Evolutionary conservation across 768 basidiomycete genomes (phyloP), one percentile per base, ranked within the genome.

Genomic region (Amanita brunnescens): DNA sequence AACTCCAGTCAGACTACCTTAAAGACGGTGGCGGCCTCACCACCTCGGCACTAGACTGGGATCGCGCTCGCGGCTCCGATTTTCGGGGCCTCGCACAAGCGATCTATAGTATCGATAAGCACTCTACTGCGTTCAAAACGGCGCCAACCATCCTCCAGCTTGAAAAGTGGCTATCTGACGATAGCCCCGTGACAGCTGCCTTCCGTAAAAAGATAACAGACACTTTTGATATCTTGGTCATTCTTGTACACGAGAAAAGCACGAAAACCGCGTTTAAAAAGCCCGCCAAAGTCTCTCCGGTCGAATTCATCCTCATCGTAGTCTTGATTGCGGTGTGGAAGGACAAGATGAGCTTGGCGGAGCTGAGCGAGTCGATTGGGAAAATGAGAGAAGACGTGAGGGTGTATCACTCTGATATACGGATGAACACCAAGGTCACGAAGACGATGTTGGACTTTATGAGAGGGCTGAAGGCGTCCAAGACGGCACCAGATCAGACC

Each of bases 241-340:
- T 60, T 1, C 67, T 88, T 42, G 74, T 74, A 1, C 53, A 59
- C 5, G 68, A 77, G 43, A 41, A 58, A 2, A 58, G 69, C 6
- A 57, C 68, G 16, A 67, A 58, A n/a, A 49, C 57, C 6, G 52
- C 66, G 18, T 76, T 83, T 60, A 61, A 67, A 62, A 63, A 55
- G 62, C 33, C 57, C 40, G 65, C 69, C 55, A 81, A 80, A 34
- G 70, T 88, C 1, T 73, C 85, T 0, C 87, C 87, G 0, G 68
- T 87, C 35, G 87, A 90, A 61, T 79, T 90, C 55, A 70, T 85
- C 42, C 66, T 75, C 55, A 74, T 78, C 43, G 70, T 69, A 18
- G 57, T 85, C 3, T 62, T 88, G 18, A 74, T 87, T 13, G 71
- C 73, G 10, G 61, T 70, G n/a, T 68, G 75, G 49, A 79, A 72